These are phyloP conservation scores for Wickerhamomyces xylosicus DNA, from an alignment of 805 yeast species.

Conservation along the genomic window DNA sequence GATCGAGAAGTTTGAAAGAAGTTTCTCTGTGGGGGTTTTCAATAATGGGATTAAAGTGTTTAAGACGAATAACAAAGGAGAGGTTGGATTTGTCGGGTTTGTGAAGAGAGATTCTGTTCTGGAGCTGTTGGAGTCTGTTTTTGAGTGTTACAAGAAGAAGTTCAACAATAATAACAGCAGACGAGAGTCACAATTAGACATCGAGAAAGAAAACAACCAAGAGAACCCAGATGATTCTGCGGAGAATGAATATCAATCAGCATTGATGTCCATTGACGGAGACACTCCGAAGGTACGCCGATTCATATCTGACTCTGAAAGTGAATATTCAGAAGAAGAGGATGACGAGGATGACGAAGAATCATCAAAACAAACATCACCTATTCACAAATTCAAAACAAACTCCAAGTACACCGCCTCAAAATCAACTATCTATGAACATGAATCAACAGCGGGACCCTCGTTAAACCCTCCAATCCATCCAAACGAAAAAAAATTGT, in stretches of 20 bases:
- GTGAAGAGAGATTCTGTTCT: slow-evolving; percentile 70
- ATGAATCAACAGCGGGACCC: neutral
- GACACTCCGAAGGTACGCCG: slow-evolving; percentile 17
- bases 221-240: slow-evolving; percentile 9
- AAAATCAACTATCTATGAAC: neutral
- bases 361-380: slow-evolving; percentile 6
- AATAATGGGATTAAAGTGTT: slow-evolving; percentile 67
- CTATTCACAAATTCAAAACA: slow-evolving; percentile 26
- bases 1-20: slow-evolving; percentile 65
- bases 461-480: neutral
- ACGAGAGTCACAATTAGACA: neutral
- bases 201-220: neutral
- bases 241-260: slow-evolving; percentile 22
- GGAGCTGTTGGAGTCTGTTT: slow-evolving; percentile 37
- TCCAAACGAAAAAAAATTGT: slow-evolving; percentile 34
- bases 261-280: slow-evolving; percentile 36
- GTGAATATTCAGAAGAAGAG: slow-evolving; percentile 19
- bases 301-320: slow-evolving; percentile 8
- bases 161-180: neutral
- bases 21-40: slow-evolving; percentile 77
- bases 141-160: slow-evolving; percentile 13
- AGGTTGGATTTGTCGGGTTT: slow-evolving; percentile 81
- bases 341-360: slow-evolving; percentile 20
- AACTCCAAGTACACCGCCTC: slow-evolving; percentile 23
- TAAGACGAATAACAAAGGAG: slow-evolving; percentile 27